Conservation (phyloP, 345 rosid genomes). For the Melaleuca quinquenervia region DNA sequence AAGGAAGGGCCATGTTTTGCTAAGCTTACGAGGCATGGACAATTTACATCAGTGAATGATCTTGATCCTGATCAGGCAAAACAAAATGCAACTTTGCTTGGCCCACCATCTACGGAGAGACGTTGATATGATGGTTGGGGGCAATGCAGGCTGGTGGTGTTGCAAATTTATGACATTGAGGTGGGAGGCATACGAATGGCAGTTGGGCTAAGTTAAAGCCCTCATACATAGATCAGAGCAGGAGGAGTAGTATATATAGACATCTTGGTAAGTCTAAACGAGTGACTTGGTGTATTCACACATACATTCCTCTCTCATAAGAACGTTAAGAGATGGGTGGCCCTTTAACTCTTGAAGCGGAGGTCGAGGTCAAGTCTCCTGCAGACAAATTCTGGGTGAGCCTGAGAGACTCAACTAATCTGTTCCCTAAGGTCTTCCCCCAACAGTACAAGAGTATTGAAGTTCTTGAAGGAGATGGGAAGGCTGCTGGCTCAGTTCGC, state of each 20-base stretch:
- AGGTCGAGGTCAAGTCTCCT: slow-evolving; percentile 57
- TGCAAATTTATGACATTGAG: background rate
- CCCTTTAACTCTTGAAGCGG: slow-evolving; percentile 44
- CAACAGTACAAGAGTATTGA: slow-evolving; percentile 71
- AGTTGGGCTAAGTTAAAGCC: slow-evolving; percentile 24
- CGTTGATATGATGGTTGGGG: background rate
- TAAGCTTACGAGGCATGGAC: background rate
- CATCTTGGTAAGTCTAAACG: background rate
- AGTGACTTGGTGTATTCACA: background rate
- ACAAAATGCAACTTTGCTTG: background rate
- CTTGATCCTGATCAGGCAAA: background rate
- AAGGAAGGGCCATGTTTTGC: background rate
- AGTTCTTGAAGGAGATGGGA: slow-evolving; percentile 80
- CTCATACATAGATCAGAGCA: background rate
- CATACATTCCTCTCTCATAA: background rate
- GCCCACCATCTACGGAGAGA: background rate
- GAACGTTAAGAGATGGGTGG: slow-evolving; percentile 26
- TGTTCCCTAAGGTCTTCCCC: slow-evolving; percentile 63
- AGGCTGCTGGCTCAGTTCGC: slow-evolving; percentile 64
- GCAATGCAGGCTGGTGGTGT: background rate
- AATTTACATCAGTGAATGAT: background rate
- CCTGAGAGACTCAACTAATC: slow-evolving; percentile 50
- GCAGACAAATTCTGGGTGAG: slow-evolving; percentile 55
- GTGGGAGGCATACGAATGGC: slow-evolving; percentile 1
- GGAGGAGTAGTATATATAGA: background rate